These are phyloP conservation scores for Nephelium lappaceum DNA, from an alignment of 345 rosid species.

Conservation along the genomic window DNA sequence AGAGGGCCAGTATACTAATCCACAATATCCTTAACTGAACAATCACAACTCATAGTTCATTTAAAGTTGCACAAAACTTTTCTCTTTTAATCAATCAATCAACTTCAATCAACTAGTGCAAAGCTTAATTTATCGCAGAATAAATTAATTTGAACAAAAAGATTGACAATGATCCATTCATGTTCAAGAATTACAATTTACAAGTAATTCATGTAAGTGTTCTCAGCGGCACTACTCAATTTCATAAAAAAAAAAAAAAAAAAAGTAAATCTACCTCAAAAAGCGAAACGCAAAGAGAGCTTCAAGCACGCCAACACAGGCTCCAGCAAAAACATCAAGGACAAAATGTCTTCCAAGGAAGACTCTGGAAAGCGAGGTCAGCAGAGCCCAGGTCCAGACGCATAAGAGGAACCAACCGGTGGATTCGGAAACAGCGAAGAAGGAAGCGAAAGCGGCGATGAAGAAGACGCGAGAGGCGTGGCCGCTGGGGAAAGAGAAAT, in stretches of 20 bases:
- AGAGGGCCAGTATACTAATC: neutral
- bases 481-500: slow-evolving; percentile 92
- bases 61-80: neutral
- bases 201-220: slow-evolving; percentile 7
- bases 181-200: slow-evolving; percentile 17
- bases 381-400: slow-evolving; percentile 68
- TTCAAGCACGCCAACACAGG: slow-evolving; percentile 64
- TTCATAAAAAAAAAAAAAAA: neutral
- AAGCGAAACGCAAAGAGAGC: slow-evolving; percentile 51
- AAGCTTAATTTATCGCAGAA: too few species aligned
- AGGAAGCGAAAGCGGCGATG: slow-evolving; percentile 56
- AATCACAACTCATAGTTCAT: neutral
- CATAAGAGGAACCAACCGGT: slow-evolving; percentile 28
- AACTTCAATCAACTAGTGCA: too few species aligned
- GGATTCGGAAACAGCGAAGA: neutral
- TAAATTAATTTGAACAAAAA: neutral
- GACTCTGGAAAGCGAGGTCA: slow-evolving; percentile 74
- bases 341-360: slow-evolving; percentile 81
- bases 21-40: neutral
- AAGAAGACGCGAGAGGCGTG: slow-evolving; percentile 87
- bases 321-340: slow-evolving; percentile 71
- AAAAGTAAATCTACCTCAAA: slow-evolving; percentile 33
- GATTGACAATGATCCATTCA: neutral
- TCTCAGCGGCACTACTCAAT: neutral
- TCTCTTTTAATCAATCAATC: neutral